These are phyloP conservation scores for Tolypocladium tropicale DNA, from an alignment of 2,329 filamentous ascomycete genomes.

Conservation along the genomic window DNA sequence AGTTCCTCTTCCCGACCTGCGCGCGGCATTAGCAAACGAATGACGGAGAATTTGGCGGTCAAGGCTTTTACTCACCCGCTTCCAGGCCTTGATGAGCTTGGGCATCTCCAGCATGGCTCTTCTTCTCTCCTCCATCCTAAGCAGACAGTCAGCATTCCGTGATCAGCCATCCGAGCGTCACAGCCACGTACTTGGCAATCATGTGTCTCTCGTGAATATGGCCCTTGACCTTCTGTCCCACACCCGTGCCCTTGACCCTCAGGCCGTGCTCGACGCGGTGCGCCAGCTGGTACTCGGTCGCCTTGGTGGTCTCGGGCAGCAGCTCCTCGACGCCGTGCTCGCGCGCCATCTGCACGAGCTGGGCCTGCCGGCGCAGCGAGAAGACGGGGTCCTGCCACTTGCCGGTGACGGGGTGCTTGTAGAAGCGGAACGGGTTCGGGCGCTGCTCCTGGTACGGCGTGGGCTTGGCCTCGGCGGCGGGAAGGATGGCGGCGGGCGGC, in stretches of 20 bases:
- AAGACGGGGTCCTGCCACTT: conserved; percentile 76
- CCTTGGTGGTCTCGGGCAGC: conserved; percentile 68
- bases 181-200: conserved; percentile 50
- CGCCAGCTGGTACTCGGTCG: conserved; percentile 58
- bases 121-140: conserved; percentile 75
- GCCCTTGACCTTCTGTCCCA: conserved; percentile 89
- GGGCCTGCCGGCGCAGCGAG: conserved; percentile 79
- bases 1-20: conserved; percentile 44
- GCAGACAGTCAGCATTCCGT: conserved; percentile 4
- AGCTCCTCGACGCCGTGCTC: conserved; percentile 72
- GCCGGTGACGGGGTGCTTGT: conserved; percentile 68
- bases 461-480: conserved; percentile 20
- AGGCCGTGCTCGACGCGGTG: conserved; percentile 70
- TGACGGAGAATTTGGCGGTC: too few species aligned
- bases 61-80: conserved; percentile 58
- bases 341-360: conserved; percentile 76
- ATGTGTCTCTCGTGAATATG: conserved; percentile 85
- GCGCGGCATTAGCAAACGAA: conserved; percentile 20
- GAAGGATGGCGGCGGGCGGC: conserved; percentile 58
- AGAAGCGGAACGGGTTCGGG: conserved; percentile 72
- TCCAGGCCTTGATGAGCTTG: conserved; percentile 83
- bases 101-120: conserved; percentile 95
- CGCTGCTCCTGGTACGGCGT: conserved; percentile 45
- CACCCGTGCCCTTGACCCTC: conserved; percentile 84
- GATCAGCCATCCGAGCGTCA: too few species aligned